These are phyloP conservation scores for Lachnellula willkommii DNA, from an alignment of 2,329 filamentous ascomycete species.

Conservation along the genomic window DNA sequence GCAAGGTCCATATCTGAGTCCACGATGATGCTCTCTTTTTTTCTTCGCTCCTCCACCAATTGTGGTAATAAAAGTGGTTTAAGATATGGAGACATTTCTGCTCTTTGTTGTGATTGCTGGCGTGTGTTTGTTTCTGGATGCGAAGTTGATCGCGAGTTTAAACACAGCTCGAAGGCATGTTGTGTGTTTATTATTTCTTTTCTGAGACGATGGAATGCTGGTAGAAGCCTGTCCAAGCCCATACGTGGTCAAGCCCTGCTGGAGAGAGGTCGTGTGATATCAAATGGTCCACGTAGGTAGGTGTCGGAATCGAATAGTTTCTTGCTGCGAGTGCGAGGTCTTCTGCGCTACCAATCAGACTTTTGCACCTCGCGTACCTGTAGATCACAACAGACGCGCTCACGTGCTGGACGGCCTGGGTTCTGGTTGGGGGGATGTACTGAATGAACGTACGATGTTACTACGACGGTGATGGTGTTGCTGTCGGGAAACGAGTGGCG, in stretches of 20 bases:
- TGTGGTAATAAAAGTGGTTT: constrained; percentile 50
- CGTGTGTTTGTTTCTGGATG: constrained; percentile 1
- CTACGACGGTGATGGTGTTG: neutral
- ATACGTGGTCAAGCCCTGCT: constrained; percentile 29
- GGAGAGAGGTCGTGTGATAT: constrained; percentile 19
- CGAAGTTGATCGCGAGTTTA: constrained; percentile 18
- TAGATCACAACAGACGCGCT: constrained; percentile 35
- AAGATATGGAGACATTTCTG: constrained; percentile 37
- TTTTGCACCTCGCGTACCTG: constrained; percentile 10
- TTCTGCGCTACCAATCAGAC: constrained; percentile 24
- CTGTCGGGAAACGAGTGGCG: neutral
- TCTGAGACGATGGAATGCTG: constrained; percentile 11
- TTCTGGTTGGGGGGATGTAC: constrained; percentile 10
- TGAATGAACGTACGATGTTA: constrained; percentile 5
- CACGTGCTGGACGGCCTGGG: constrained; percentile 8
- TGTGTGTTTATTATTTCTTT: constrained; percentile 12
- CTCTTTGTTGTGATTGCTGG: constrained; percentile 8
- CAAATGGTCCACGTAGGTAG: constrained; percentile 28
- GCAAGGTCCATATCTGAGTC: constrained; percentile 30
- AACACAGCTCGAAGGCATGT: constrained; percentile 22
- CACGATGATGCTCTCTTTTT: constrained; percentile 34
- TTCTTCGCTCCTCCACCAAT: constrained; percentile 47
- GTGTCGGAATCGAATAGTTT: constrained; percentile 6
- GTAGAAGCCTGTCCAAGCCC: constrained; percentile 15
- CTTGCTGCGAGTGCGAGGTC: constrained; percentile 20